Evolutionary conservation across 108 stramenopile species (phyloP).

Genomic region (Fistulifera solaris): DNA sequence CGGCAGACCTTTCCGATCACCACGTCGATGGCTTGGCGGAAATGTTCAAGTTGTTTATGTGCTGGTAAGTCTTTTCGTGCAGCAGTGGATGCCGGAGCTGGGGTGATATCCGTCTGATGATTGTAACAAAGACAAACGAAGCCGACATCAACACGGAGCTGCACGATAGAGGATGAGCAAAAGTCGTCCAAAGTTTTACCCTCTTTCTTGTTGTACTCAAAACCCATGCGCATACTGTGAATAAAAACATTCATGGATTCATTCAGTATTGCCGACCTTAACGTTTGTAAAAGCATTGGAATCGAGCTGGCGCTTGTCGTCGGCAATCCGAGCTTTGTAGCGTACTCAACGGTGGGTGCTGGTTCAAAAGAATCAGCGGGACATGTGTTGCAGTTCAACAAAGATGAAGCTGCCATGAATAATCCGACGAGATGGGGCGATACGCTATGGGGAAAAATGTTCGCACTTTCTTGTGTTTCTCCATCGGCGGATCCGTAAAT

Average conservation of each 20-base stretch:
- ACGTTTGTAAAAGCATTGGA: constrained; percentile 51
- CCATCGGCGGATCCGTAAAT: no score
- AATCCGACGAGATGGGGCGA: constrained; percentile 63
- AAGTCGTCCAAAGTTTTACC: constrained; percentile 2
- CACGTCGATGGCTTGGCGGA: no score
- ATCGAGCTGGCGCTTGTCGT: constrained; percentile 21
- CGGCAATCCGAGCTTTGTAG: constrained; percentile 52
- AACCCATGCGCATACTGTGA: no score
- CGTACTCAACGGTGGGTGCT: constrained; percentile 60
- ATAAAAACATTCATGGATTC: background rate
- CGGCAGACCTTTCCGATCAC: background rate
- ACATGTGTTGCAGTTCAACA: constrained; percentile 66
- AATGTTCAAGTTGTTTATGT: no score
- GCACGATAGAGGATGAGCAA: constrained; percentile 39
- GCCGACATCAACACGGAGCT: constrained; percentile 42
- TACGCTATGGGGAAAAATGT: constrained; percentile 28
- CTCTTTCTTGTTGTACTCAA: no score
- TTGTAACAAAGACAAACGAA: constrained; percentile 42
- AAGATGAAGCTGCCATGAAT: constrained; percentile 46
- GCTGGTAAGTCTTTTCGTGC: no score
- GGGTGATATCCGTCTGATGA: constrained; percentile 18
- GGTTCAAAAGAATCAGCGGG: constrained; percentile 78
- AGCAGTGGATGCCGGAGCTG: no score
- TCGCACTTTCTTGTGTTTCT: background rate
- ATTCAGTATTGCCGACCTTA: constrained; percentile 31